Evolutionary conservation across 768 basidiomycete species (phyloP).

Genomic region (Goffeauzyma gilvescens): DNA sequence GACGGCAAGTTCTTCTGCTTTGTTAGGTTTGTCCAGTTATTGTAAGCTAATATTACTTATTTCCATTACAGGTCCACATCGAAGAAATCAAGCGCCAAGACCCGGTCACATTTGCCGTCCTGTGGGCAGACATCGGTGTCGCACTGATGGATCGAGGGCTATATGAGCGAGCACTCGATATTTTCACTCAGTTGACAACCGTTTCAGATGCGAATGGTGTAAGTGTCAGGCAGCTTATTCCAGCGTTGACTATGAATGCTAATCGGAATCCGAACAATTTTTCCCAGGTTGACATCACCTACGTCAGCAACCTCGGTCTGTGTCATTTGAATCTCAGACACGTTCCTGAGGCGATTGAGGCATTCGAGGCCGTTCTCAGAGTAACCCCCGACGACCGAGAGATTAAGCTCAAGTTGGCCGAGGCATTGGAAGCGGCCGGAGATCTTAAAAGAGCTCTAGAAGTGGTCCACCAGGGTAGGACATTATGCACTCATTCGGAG

Average conservation of each 20-base stretch:
- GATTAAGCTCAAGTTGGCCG: constrained; percentile 74
- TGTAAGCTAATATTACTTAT: not conserved
- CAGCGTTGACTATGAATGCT: too few species aligned
- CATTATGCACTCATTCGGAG: too few species aligned
- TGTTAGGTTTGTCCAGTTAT: not conserved
- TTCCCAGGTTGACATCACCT: constrained; percentile 11
- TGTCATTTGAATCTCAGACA: constrained; percentile 64
- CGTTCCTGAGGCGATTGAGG: constrained; percentile 54
- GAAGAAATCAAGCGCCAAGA: constrained; percentile 52
- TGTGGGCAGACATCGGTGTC: constrained; percentile 70
- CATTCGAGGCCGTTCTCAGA: constrained; percentile 51
- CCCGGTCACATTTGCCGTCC: constrained; percentile 51
- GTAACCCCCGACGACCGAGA: constrained; percentile 56
- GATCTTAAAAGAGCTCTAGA: constrained; percentile 66
- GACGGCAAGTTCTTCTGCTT: constrained; percentile 39
- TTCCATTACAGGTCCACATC: constrained; percentile 48
- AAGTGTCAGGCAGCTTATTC: too few species aligned
- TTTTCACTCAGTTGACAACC: too few species aligned
- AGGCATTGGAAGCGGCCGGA: constrained; percentile 66
- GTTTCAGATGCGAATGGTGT: too few species aligned
- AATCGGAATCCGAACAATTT: too few species aligned
- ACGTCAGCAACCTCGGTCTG: constrained; percentile 46
- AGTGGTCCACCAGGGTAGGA: constrained; percentile 59
- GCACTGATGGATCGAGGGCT: constrained; percentile 58
- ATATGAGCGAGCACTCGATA: constrained; percentile 58